Evolutionary conservation across 2,329 filamentous ascomycete genomes (phyloP), one percentile per base, ranked within the genome.

Genomic region (Cytospora mali): DNA sequence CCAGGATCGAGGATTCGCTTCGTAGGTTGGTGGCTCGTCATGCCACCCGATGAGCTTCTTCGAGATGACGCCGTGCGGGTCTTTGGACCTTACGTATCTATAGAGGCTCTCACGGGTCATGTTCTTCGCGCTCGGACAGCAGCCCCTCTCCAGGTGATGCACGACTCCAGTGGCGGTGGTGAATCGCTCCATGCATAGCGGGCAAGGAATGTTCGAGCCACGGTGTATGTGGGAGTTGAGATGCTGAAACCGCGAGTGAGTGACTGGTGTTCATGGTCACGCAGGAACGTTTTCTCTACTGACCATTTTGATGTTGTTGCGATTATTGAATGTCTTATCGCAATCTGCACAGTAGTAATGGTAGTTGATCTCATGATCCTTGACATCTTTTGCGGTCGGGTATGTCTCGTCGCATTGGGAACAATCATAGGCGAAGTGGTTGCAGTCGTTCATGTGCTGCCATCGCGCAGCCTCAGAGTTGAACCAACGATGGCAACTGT

Each of bases 71-170:
- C 82, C 79, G 5, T 74, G 48, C 0, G 77, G 76, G 62, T 88
- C 85, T 1, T 76, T 74, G 16, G 69, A 62, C 2, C 77, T 77
- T 9, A 88, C 72, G 13, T 77, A 69, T 0, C 69, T 65, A 69
- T 81, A 81, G 4, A 88, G 75, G 3, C 66, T 71, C 11, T 84
- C 78, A 11, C 81, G 80, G 68, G 82, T 79, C 1, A 87, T 50
- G 3, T 66, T 59, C 0, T 70, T 73, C 0, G 82, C 81, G 0
- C 71, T 71, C 0, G 77, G 77, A 57, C 86, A 89, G 0, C 75
- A 71, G n/a, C 81, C 81, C 0, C 68, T 72, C 66, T 89, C 87
- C 0, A 89, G 71, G 65, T 89, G 84, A 69, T 86, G 76, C 0
- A 75, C 69, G 5, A 88, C 66, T 4, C 84, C 86, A 1, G 80